Base-by-base conservation (phyloP, 768 basidiomycete genomes). In the Termitomyces sp. region DNA sequence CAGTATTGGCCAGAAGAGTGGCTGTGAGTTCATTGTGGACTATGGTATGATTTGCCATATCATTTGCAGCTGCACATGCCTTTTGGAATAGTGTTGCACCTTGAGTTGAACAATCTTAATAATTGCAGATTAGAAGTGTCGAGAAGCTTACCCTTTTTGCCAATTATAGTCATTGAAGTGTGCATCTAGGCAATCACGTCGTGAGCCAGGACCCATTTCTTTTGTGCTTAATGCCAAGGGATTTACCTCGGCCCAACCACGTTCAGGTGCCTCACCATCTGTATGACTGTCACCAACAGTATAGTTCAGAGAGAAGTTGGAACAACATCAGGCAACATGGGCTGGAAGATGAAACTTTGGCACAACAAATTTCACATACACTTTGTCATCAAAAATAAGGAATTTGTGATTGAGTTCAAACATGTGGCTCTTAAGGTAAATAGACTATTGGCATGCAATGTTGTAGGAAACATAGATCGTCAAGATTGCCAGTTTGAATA, bases 361-460 rank as follows among this genome's bases (percentile, higher is more conserved):
- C 2, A 72, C 64, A 13, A 66, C 59, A 55, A 66, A 72, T 22
- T 54, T 28, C 24, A 66, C 40, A 44, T 50, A 52, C 16, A 46
- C 22, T 3, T 46, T 18, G 42, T 52, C 42, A 6, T 54, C 16
- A 7, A 44, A 59, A 4, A 52, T 35, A 12, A 55, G 24, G 20
- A 39, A 55, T 22, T n/a, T 36, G 28, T 42, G 49, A 39, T 61
- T 42, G 7, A 67, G 32, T 2, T 49, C 20, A 44, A 50, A 32
- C 57, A 68, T 40, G 18, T 65, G 64, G 7, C 61, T 33, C 33
- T 38, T 48, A 0, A 76, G 61, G 32, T 60, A 11, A 33, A 52
- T 45, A 2, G 28, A 28, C 28, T 4, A 28, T 4, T 28, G 28
- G 4, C 28, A 28, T 28, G 28, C 28, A 28, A 68, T 68, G 42